Evolutionary conservation across 148 eudicot species (phyloP).

Genomic region (Polygonum aviculare): DNA sequence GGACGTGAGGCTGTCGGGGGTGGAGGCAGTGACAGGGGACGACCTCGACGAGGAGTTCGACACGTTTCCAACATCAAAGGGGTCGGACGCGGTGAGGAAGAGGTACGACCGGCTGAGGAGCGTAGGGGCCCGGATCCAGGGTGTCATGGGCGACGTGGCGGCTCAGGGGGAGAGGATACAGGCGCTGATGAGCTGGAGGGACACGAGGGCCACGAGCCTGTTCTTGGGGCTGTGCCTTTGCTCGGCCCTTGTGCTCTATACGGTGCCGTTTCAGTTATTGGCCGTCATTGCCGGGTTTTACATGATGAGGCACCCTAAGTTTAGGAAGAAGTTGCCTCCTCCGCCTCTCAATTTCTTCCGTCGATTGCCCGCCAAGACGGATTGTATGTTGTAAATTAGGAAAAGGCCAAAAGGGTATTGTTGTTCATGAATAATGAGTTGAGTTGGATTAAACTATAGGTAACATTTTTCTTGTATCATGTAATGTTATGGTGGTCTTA

Average conservation of each 20-base stretch:
- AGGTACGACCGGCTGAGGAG: slow-evolving; percentile 20
- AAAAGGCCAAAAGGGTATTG: background rate
- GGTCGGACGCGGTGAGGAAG: slow-evolving; percentile 13
- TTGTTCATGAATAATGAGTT: too few relatives aligned
- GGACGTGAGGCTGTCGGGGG: slow-evolving; percentile 16
- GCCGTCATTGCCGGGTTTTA: background rate
- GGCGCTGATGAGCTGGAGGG: slow-evolving; percentile 16
- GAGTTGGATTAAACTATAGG: too few relatives aligned
- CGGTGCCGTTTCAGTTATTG: slow-evolving; percentile 9
- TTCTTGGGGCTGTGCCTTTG: slow-evolving; percentile 4
- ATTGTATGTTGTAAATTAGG: slow-evolving; percentile 9
- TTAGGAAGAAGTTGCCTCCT: slow-evolving; percentile 6
- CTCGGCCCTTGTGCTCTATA: slow-evolving; percentile 10
- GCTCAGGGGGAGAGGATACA: slow-evolving; percentile 14
- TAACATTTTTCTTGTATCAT: too few relatives aligned
- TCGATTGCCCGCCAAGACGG: slow-evolving; percentile 14
- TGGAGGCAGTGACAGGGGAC: slow-evolving; percentile 12
- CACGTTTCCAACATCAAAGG: slow-evolving; percentile 15
- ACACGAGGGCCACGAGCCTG: slow-evolving; percentile 8
- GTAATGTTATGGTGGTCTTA: too few relatives aligned
- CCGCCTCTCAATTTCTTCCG: slow-evolving; percentile 14
- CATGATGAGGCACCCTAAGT: slow-evolving; percentile 17
- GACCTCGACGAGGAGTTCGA: slow-evolving; percentile 27
- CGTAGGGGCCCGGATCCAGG: slow-evolving; percentile 7
- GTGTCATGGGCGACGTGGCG: slow-evolving; percentile 13